These are phyloP conservation scores for Blastobotrys persicus DNA, from an alignment of 1,139 yeast genomes.

Conservation along the genomic window DNA sequence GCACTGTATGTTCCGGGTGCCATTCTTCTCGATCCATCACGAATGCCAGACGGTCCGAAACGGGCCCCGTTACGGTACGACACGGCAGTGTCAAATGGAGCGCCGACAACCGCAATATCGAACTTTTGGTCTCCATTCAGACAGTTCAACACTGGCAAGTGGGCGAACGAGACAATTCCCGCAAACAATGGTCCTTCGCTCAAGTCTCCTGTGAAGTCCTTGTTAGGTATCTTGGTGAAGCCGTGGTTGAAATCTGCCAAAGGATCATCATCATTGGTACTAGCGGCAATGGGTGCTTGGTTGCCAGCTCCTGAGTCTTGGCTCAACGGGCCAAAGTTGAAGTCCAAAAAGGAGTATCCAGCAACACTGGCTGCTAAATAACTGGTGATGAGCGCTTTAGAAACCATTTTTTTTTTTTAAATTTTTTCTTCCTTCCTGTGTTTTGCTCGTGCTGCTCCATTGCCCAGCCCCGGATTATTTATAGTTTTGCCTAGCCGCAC, in stretches of 20 bases:
- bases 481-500: background rate
- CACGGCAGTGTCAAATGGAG: slow-evolving; percentile 76
- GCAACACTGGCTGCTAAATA: background rate
- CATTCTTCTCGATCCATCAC: slow-evolving; percentile 64
- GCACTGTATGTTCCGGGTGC: slow-evolving; percentile 32
- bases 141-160: slow-evolving; percentile 59
- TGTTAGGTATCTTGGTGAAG: slow-evolving; percentile 11
- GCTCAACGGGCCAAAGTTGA: slow-evolving; percentile 5
- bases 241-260: background rate
- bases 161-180: slow-evolving; percentile 57
- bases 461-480: background rate
- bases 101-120: slow-evolving; percentile 72
- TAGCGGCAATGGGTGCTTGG: background rate
- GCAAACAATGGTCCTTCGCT: slow-evolving; percentile 17
- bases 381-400: background rate
- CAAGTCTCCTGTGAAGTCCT: slow-evolving; percentile 16
- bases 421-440: too few relatives aligned
- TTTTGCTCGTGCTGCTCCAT: too few relatives aligned
- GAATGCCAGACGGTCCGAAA: slow-evolving; percentile 74
- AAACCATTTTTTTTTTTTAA: background rate
- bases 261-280: background rate
- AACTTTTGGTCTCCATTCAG: slow-evolving; percentile 42
- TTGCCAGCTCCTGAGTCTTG: too few relatives aligned
- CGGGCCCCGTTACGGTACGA: slow-evolving; percentile 75
- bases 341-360: background rate